Percentiles rank a stretch among this genome's conserved stretches.
Conservation (phyloP, 2,329 filamentous ascomycete genomes). For the Calonectria henricotiae region DNA sequence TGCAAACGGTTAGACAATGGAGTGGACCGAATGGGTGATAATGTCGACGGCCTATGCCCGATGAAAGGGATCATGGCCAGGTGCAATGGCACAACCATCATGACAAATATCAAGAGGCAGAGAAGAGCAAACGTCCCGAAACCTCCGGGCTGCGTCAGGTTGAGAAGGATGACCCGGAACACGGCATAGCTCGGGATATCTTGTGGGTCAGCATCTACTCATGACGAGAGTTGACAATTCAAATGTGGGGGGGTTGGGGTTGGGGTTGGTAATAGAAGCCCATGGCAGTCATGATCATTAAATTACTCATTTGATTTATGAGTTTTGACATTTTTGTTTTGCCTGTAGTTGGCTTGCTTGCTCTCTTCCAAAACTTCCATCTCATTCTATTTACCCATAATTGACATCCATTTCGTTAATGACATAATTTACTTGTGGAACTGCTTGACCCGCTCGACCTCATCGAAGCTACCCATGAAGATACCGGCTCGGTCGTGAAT, state of each 20-base stretch:
- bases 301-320: conserved; percentile 49
- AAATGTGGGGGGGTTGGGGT: neutral
- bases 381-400: conserved; percentile 12
- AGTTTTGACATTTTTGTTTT: conserved; percentile 46
- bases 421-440: conserved; percentile 71
- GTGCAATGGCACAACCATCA: no score
- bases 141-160: neutral
- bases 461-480: conserved; percentile 94
- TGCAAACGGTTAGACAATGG: no score
- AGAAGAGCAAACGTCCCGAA: neutral
- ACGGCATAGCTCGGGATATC: neutral
- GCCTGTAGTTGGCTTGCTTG: conserved; percentile 41
- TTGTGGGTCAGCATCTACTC: neutral
- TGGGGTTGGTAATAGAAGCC: neutral
- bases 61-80: no score
- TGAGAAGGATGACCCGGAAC: neutral
- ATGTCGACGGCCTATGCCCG: no score
- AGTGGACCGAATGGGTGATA: no score
- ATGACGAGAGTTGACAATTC: neutral
- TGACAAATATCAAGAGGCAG: no score
- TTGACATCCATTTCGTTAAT: conserved; percentile 24
- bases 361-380: conserved; percentile 39
- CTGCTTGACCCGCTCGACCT: conserved; percentile 95
- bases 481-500: conserved; percentile 98
- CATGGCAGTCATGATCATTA: conserved; percentile 46